Base-by-base conservation (phyloP, 2,329 filamentous ascomycete genomes). In the Penicillium palitans region DNA sequence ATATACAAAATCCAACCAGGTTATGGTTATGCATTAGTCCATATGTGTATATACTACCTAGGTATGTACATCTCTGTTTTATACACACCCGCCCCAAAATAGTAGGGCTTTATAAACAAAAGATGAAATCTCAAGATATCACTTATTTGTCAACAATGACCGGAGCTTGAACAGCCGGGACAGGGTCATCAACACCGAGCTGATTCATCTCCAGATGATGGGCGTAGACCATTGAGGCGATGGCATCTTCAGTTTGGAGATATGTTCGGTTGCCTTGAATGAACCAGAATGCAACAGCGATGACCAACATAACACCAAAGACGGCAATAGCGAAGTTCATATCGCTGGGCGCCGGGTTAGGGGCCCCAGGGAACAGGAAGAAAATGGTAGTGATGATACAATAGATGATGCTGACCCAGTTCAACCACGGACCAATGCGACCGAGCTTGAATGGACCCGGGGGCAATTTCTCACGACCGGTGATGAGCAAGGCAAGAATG, bases 241-340 rank as follows among this genome's bases (percentile, higher is more conserved):
- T 64, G 6, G 70, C 62, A 61, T 70, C 66, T 44, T 72, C 71
- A 0, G 70, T 71, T 58, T 66, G 64, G 19, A 75, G 63, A 72
- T 80, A 69, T 47, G 76, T 71, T 25, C 68, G 65, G 5, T 75
- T 74, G 1, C 82, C 82, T 63, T 78, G 76, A 40, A 81, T 52
- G 39, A 83, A 70, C 81, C 82, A 84, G 59, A 84, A 84, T 0
- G 69, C 74, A 1, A 83, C 40, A 0, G 81, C 74, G 8, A 84
- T 73, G 3, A 83, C 71, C 52, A 84, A 61, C 81, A 84, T 83
- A 24, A 84, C 75, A 1, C 80, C 82, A 62, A 84, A 84, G 0
- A 84, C 82, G 1, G 79, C 82, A 62, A 84, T 83, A 6, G 83
- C 82, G 64, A 80, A 84, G 68, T 84, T 84, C 82, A 84, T 84